Evolutionary conservation across 2,329 filamentous ascomycete species (phyloP).

Genomic region (Ceratocystis ficicola): DNA sequence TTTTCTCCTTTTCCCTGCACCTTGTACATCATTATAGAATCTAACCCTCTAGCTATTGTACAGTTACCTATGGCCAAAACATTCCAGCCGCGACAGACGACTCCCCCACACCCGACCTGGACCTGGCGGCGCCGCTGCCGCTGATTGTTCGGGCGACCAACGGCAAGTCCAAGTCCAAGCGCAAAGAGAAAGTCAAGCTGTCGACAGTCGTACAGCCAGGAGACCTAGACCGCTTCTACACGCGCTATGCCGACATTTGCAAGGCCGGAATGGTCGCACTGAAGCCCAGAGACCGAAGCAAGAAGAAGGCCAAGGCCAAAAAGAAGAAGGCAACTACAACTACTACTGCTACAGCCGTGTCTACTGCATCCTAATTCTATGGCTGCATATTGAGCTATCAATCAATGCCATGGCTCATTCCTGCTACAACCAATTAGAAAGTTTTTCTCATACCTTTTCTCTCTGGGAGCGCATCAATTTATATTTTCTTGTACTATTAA

Average conservation of each 20-base stretch:
- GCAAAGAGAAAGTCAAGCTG: conserved; percentile 54
- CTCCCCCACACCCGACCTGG: conserved; percentile 48
- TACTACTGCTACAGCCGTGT: conserved; percentile 16
- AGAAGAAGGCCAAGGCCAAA: conserved; percentile 69
- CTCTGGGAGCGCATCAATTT: too few relatives aligned
- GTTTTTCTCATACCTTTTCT: too few relatives aligned
- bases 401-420: too few relatives aligned
- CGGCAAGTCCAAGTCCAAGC: conserved; percentile 52
- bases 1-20: background rate
- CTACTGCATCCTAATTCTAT: background rate
- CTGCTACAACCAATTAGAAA: too few relatives aligned
- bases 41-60: background rate
- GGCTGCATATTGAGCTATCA: background rate
- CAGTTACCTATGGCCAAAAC: conserved; percentile 37
- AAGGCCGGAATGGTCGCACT: conserved; percentile 77
- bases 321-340: conserved; percentile 43
- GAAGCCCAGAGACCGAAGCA: conserved; percentile 88
- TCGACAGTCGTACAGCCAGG: conserved; percentile 71
- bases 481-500: too few relatives aligned
- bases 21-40: background rate
- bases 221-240: conserved; percentile 69
- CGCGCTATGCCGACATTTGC: conserved; percentile 77
- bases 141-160: conserved; percentile 77
- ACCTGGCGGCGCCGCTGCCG: conserved; percentile 48
- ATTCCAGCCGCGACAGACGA: conserved; percentile 34